Evolutionary conservation across 1,284 basidiomycete genomes (phyloP).

Genomic region (Ceratobasidium sp.): DNA sequence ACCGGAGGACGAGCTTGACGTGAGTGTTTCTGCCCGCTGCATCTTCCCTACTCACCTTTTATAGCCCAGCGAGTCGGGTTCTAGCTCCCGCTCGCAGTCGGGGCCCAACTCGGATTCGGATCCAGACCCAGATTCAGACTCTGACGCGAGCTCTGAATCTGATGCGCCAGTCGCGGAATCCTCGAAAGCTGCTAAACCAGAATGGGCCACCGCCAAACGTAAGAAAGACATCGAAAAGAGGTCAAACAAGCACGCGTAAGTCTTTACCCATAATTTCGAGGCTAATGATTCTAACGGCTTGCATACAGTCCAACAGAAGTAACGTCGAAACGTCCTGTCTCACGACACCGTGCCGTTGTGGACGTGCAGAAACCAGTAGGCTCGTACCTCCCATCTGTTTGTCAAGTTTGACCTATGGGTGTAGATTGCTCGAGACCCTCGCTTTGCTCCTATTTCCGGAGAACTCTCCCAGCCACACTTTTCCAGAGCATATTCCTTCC

Average conservation of each 20-base stretch:
- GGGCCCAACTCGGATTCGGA: slow-evolving; percentile 49
- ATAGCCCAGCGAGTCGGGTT: slow-evolving; percentile 56
- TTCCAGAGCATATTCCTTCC: slow-evolving; percentile 80
- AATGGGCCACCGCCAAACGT: slow-evolving; percentile 27
- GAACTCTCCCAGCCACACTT: slow-evolving; percentile 76
- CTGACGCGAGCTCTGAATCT: slow-evolving; percentile 50
- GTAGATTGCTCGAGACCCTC: slow-evolving; percentile 83
- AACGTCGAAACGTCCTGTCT: slow-evolving; percentile 87
- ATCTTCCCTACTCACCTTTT: slow-evolving; percentile 49
- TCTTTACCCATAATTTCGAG: slow-evolving; percentile 45
- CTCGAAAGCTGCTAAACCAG: slow-evolving; percentile 44
- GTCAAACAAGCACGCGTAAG: slow-evolving; percentile 89
- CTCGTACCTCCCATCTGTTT: slow-evolving; percentile 28
- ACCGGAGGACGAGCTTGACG: slow-evolving; percentile 61
- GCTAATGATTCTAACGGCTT: neutral
- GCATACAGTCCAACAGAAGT: slow-evolving; percentile 77
- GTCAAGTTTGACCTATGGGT: neutral
- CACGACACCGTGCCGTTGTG: slow-evolving; percentile 78
- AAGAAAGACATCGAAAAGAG: slow-evolving; percentile 65
- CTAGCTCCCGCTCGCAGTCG: slow-evolving; percentile 44
- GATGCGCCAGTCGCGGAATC: slow-evolving; percentile 50
- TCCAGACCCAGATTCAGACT: slow-evolving; percentile 51
- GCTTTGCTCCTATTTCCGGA: slow-evolving; percentile 85
- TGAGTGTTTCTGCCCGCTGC: slow-evolving; percentile 45
- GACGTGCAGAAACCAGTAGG: slow-evolving; percentile 74